These are phyloP conservation scores for Penicillium palitans DNA, from an alignment of 2,329 filamentous ascomycete species.

Conservation along the genomic window DNA sequence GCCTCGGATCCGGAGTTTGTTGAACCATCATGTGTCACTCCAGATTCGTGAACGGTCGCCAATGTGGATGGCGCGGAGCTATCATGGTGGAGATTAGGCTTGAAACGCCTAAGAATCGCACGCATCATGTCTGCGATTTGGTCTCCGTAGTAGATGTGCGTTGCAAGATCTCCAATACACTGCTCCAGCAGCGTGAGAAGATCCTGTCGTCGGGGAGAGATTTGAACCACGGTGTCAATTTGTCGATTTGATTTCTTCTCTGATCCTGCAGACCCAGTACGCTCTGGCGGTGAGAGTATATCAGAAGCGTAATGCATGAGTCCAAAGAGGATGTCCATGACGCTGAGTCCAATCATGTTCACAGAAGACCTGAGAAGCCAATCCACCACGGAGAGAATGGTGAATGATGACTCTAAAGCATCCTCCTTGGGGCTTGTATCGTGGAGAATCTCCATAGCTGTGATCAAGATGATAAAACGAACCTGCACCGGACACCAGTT, in stretches of 20 bases:
- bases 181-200: conserved; percentile 71
- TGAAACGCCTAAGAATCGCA: conserved; percentile 74
- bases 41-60: conserved; percentile 27
- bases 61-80: conserved; percentile 45
- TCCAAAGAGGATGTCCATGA: conserved; percentile 89
- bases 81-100: conserved; percentile 57
- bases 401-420: conserved; percentile 70
- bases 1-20: conserved; percentile 24
- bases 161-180: conserved; percentile 87
- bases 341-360: conserved; percentile 91
- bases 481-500: conserved; percentile 93
- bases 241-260: conserved; percentile 24
- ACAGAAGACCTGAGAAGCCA: conserved; percentile 82
- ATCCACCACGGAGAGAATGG: conserved; percentile 74
- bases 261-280: conserved; percentile 35
- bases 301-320: conserved; percentile 80
- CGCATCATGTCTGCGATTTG: conserved; percentile 94
- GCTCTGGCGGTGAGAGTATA: conserved; percentile 65
- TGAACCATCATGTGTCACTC: conserved; percentile 4
- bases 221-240: conserved; percentile 11
- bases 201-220: conserved; percentile 59
- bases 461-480: conserved; percentile 84
- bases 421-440: conserved; percentile 68
- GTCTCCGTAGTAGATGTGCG: conserved; percentile 94
- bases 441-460: conserved; percentile 73